These are phyloP conservation scores for Elaphomyces granulatus DNA, from an alignment of 495 filamentous ascomycete genomes.

Conservation along the genomic window DNA sequence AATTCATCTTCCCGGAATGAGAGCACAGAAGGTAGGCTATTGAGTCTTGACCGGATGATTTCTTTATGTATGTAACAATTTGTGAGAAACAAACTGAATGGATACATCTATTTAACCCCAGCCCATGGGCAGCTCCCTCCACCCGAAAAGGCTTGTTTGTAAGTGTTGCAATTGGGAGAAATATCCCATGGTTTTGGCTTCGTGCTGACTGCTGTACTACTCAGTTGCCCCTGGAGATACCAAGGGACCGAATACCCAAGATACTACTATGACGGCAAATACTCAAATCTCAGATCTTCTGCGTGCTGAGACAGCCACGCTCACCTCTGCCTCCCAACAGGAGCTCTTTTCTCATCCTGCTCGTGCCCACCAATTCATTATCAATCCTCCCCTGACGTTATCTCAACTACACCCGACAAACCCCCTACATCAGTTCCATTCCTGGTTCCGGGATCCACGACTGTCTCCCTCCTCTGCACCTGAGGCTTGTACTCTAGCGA, in stretches of 20 bases:
- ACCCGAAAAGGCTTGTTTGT: slow-evolving; percentile 36
- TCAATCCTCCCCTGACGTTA: slow-evolving; percentile 30
- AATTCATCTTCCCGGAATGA: background rate
- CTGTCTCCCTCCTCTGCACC: slow-evolving; percentile 45
- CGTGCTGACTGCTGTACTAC: too few species aligned
- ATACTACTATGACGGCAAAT: slow-evolving; percentile 2
- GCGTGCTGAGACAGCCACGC: slow-evolving; percentile 24
- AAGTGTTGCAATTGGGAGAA: too few species aligned
- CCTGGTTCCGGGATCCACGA: slow-evolving; percentile 67
- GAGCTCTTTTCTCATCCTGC: slow-evolving; percentile 27
- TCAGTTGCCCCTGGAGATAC: slow-evolving; percentile 35
- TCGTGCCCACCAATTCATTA: slow-evolving; percentile 33
- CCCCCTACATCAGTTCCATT: slow-evolving; percentile 72
- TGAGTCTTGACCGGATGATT: background rate
- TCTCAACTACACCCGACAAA: slow-evolving; percentile 27
- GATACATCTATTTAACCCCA: too few species aligned
- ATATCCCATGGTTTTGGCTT: too few species aligned
- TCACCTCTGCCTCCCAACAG: slow-evolving; percentile 22
- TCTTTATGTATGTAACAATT: background rate
- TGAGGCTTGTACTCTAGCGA: slow-evolving; percentile 66
- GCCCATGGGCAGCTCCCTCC: slow-evolving; percentile 8
- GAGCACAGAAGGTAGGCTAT: background rate
- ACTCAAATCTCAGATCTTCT: slow-evolving; percentile 8
- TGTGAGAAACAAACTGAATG: background rate
- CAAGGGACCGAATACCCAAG: slow-evolving; percentile 5